Base-by-base conservation (phyloP, 108 stramenopile genomes). In the Conticribra weissflogii region DNA sequence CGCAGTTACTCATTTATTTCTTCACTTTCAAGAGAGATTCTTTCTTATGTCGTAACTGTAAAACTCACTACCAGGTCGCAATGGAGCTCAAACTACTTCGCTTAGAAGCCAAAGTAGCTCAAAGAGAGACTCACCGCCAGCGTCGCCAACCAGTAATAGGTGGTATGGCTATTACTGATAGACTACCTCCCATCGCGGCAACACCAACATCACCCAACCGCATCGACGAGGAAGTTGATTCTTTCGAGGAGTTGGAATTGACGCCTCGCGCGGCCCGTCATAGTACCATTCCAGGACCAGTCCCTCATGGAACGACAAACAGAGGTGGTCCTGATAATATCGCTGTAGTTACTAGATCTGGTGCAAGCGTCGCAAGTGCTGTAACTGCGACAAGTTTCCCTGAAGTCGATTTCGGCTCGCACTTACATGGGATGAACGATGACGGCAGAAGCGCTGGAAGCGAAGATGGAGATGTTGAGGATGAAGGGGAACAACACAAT, bases 11-110 rank as follows among this genome's bases (percentile, higher is more conserved):
- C 34, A 0, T 18, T 58, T 28, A 22, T n/a, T n/a, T n/a, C n/a
- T n/a, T n/a, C n/a, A n/a, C n/a, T n/a, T n/a, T n/a, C n/a, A n/a
- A n/a, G n/a, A n/a, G n/a, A n/a, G n/a, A n/a, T n/a, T n/a, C n/a
- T n/a, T n/a, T n/a, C n/a, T n/a, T n/a, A n/a, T n/a, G n/a, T n/a
- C n/a, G n/a, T n/a, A n/a, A n/a, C n/a, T n/a, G n/a, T n/a, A n/a
- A n/a, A n/a, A n/a, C 19, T 14, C 12, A 2, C 12, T 30, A 2
- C 16, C 52, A 77, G 76, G 76, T 77, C 27, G 83, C 83, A 2
- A 83, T 83, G 83, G 83, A 83, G 64, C 41, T 81, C 41, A 83
- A 83, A 57, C 60, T 83, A 12, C 59, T 83, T 22, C 74, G 75
- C 34, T 69, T 83, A 14, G 83, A 83, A 72, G 83, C 83, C 3